Percentiles rank a stretch among this genome's conserved stretches.
Conservation (phyloP, 192 early-diverging fungal species). For the Gonapodya prolifera region DNA sequence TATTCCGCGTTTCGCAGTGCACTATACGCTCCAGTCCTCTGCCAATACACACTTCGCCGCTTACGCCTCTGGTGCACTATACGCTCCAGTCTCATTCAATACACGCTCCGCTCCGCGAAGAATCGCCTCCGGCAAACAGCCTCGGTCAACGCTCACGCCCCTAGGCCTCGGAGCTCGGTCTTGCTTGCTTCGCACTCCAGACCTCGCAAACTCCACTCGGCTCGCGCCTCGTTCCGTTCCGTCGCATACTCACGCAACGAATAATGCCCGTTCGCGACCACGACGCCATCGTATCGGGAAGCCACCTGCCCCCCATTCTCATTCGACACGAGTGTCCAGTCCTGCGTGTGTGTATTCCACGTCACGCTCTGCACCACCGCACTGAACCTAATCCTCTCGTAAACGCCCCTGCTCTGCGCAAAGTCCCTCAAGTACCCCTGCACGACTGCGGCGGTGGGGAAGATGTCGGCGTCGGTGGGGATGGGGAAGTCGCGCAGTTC, state of each 20-base stretch:
- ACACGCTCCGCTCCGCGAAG: too few species aligned
- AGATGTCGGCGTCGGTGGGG: not conserved
- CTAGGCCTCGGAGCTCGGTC: too few species aligned
- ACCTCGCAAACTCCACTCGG: too few species aligned
- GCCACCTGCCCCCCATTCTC: not conserved
- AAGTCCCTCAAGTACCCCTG: not conserved
- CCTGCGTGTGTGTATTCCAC: not conserved
- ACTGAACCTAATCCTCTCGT: not conserved
- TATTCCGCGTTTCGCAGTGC: too few species aligned
- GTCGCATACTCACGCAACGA: not conserved
- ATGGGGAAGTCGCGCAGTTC: slow-evolving; percentile 2
- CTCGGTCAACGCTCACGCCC: too few species aligned
- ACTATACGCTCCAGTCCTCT: too few species aligned
- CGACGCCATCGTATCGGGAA: not conserved
- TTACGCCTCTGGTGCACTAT: too few species aligned
- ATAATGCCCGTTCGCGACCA: not conserved
- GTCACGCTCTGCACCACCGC: not conserved
- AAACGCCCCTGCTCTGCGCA: not conserved
- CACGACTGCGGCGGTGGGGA: not conserved
- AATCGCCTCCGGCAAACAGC: too few species aligned
- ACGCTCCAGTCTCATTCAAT: too few species aligned
- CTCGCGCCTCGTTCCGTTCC: too few species aligned
- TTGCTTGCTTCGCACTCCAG: too few species aligned
- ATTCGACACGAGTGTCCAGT: not conserved
- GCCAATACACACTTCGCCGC: too few species aligned